Evolutionary conservation across 2,329 filamentous ascomycete species (phyloP).

Genomic region (Akanthomyces dipterigenus): DNA sequence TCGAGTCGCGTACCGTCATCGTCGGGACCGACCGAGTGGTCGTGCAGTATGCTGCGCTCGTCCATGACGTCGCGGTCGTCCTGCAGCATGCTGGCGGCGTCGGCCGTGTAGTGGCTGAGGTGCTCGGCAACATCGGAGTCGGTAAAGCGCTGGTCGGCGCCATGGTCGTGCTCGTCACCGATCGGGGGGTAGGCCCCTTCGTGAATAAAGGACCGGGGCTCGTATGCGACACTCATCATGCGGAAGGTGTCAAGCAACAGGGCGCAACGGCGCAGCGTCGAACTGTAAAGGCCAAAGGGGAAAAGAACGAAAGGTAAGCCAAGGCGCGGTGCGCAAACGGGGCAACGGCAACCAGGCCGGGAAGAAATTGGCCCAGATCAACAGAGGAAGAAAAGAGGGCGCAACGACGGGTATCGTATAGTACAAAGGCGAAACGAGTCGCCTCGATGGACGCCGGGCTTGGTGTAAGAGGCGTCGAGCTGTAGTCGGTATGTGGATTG

Average conservation of each 20-base stretch:
- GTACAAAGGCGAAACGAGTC: constrained; percentile 3
- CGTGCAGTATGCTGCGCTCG: constrained; percentile 24
- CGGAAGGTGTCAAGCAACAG: not conserved
- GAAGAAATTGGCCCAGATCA: not conserved
- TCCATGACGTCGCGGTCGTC: constrained; percentile 33
- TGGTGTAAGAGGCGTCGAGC: constrained; percentile 11
- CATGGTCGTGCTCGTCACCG: constrained; percentile 37
- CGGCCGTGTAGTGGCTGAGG: constrained; percentile 36
- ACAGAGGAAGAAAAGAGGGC: not conserved
- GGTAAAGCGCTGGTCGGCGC: constrained; percentile 34
- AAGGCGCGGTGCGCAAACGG: too few species aligned
- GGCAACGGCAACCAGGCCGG: not conserved
- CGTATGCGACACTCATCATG: constrained; percentile 47
- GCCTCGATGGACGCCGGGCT: not conserved
- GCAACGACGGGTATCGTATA: constrained; percentile 7
- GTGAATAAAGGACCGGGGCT: constrained; percentile 42
- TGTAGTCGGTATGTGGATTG: constrained; percentile 9
- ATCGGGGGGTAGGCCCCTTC: constrained; percentile 42
- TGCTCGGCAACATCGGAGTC: constrained; percentile 38
- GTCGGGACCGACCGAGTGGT: constrained; percentile 32
- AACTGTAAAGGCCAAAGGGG: not conserved
- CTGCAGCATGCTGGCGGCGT: constrained; percentile 29
- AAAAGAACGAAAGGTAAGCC: not conserved
- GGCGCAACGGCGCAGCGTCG: not conserved
- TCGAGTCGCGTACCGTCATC: constrained; percentile 33